Evolutionary conservation across 2,329 filamentous ascomycete species (phyloP).

Genomic region (Verticillium dahliae): DNA sequence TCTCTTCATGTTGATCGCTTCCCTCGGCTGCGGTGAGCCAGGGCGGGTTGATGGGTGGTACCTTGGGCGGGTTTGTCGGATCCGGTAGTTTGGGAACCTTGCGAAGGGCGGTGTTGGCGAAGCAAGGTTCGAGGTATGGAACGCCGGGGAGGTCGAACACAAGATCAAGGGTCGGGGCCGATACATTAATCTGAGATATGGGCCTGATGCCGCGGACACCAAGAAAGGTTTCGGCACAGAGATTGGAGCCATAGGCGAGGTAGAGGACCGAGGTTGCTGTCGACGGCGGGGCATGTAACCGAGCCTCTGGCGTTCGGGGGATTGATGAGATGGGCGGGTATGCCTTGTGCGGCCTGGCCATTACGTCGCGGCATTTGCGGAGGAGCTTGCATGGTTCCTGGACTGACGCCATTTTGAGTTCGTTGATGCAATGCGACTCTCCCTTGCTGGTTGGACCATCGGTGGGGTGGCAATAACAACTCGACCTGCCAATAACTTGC

Average conservation of each 20-base stretch:
- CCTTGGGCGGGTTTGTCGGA: conserved; percentile 20
- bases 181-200: conserved; percentile 72
- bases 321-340: conserved; percentile 24
- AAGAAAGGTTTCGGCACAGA: conserved; percentile 72
- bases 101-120: conserved; percentile 70
- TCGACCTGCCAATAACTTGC: too few relatives aligned
- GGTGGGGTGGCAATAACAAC: background rate
- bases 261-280: conserved; percentile 58
- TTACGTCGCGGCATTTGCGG: background rate
- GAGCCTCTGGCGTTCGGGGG: conserved; percentile 26
- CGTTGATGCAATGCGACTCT: background rate
- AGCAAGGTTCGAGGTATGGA: conserved; percentile 85
- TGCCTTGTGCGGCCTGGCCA: conserved; percentile 3
- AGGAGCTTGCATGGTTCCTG: background rate
- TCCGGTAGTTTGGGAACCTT: conserved; percentile 38
- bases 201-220: conserved; percentile 74
- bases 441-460: background rate
- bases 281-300: conserved; percentile 23
- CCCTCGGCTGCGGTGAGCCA: background rate
- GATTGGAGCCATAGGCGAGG: conserved; percentile 88
- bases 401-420: conserved; percentile 1
- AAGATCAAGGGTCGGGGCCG: conserved; percentile 69
- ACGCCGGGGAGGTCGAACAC: conserved; percentile 82
- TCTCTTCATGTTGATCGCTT: background rate
- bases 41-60: conserved; percentile 10